phyloP scores from a whole-genome alignment of 2,329 filamentous ascomycete genomes.

The Cladosporium phlei region DNA sequence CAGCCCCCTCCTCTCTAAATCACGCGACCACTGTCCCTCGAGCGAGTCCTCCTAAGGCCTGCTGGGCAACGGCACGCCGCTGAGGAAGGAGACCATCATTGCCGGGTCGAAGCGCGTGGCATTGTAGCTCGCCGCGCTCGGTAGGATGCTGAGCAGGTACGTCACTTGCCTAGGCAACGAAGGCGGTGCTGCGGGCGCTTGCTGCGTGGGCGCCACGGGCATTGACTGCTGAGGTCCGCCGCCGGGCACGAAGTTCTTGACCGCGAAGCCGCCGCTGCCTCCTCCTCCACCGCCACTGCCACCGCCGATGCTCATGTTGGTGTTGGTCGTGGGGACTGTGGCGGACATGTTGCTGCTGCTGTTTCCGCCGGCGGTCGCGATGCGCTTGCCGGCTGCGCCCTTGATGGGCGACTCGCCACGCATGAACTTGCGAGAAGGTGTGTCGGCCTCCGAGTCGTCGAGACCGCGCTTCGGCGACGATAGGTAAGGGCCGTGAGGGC shows the following conservation, averaged over 20 bases:
- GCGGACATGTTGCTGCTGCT: slow-evolving; percentile 22
- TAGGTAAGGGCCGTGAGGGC: slow-evolving; percentile 31
- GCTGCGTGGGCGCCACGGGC: slow-evolving; percentile 22
- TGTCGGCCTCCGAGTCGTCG: slow-evolving; percentile 62
- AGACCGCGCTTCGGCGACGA: slow-evolving; percentile 46
- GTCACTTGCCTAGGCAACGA: slow-evolving; percentile 67
- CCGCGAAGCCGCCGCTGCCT: slow-evolving; percentile 28
- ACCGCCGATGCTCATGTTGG: background rate
- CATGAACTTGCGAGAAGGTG: slow-evolving; percentile 77
- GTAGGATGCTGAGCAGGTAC: slow-evolving; percentile 52
- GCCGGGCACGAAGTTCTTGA: slow-evolving; percentile 30
- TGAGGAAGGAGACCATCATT: slow-evolving; percentile 68
- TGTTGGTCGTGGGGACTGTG: slow-evolving; percentile 11
- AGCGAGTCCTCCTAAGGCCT: background rate
- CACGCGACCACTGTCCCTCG: too few relatives aligned
- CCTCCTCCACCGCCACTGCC: too few relatives aligned
- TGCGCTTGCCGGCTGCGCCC: slow-evolving; percentile 76
- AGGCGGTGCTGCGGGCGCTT: slow-evolving; percentile 41
- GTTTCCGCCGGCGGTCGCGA: slow-evolving; percentile 34
- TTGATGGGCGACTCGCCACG: slow-evolving; percentile 92
- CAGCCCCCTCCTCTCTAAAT: too few relatives aligned
- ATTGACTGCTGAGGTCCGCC: slow-evolving; percentile 5
- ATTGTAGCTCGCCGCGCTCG: slow-evolving; percentile 66
- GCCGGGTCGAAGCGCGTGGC: slow-evolving; percentile 64
- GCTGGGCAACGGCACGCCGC: slow-evolving; percentile 45